Conservation (phyloP, 2,329 filamentous ascomycete species). For the Clarireedia paspali region DNA sequence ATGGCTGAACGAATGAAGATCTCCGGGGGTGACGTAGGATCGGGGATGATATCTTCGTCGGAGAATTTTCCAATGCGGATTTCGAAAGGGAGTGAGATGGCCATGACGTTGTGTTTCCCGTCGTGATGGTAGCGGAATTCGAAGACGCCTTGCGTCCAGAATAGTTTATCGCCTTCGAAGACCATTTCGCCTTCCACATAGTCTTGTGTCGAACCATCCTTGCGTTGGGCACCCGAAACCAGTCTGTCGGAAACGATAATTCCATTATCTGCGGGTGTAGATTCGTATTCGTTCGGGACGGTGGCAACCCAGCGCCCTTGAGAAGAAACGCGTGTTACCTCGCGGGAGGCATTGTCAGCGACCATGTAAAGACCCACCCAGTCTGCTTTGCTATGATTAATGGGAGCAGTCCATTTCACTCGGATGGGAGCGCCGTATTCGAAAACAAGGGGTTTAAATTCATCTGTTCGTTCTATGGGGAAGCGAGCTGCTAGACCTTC, state of each 20-base stretch:
- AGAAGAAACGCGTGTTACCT: constrained; percentile 75
- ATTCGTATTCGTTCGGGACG: constrained; percentile 68
- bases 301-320: constrained; percentile 86
- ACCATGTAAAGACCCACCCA: constrained; percentile 98
- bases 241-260: constrained; percentile 63
- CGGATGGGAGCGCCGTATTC: constrained; percentile 87
- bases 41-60: background rate
- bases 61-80: constrained; percentile 70
- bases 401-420: constrained; percentile 83
- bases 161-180: constrained; percentile 88
- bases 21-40: constrained; percentile 42
- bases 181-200: constrained; percentile 73
- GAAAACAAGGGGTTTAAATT: constrained; percentile 68
- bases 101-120: constrained; percentile 87
- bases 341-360: constrained; percentile 81
- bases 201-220: constrained; percentile 45
- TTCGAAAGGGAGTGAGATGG: constrained; percentile 88
- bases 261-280: constrained; percentile 64
- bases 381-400: constrained; percentile 81
- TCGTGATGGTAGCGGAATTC: constrained; percentile 97
- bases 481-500: constrained; percentile 64
- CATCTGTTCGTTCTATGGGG: constrained; percentile 50
- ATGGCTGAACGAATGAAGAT: constrained; percentile 60
- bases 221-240: constrained; percentile 35
- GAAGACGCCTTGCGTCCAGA: constrained; percentile 95